Percentiles rank a stretch among this genome's conserved stretches.
Evolutionary conservation across 2,329 filamentous ascomycete species (phyloP).

Genomic region (Xylaria sp.): DNA sequence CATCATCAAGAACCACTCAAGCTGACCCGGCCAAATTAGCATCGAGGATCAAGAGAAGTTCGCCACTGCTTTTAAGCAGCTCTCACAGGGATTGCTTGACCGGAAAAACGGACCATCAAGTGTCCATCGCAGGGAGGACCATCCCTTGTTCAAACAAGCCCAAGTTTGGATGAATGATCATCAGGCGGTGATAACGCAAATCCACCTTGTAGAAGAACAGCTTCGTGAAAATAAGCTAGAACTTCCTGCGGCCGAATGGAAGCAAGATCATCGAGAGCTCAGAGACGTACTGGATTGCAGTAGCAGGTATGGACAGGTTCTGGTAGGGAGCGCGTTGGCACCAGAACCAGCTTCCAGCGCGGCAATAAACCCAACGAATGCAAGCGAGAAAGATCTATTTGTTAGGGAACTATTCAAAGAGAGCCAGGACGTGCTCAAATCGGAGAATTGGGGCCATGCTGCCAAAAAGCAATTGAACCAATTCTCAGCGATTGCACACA

Average conservation of each 20-base stretch:
- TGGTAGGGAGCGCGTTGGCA: conserved; percentile 35
- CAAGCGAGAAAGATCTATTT: conserved; percentile 37
- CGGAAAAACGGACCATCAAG: not conserved
- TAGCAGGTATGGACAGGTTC: conserved; percentile 42
- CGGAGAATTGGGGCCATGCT: conserved; percentile 38
- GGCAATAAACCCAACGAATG: conserved; percentile 24
- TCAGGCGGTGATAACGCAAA: conserved; percentile 38
- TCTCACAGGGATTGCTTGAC: conserved; percentile 13
- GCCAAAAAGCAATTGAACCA: conserved; percentile 36
- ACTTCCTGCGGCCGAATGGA: conserved; percentile 40
- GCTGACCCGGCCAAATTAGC: conserved; percentile 26
- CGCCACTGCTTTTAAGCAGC: conserved; percentile 22
- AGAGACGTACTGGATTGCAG: conserved; percentile 42
- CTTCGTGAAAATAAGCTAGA: conserved; percentile 34
- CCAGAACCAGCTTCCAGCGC: conserved; percentile 26
- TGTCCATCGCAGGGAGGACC: conserved; percentile 30
- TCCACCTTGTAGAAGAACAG: conserved; percentile 38
- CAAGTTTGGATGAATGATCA: conserved; percentile 32
- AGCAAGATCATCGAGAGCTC: conserved; percentile 43
- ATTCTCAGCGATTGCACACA: conserved; percentile 33
- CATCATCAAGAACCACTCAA: not conserved
- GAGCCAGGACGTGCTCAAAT: conserved; percentile 28
- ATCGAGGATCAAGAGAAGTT: conserved; percentile 19
- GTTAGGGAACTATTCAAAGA: conserved; percentile 42
- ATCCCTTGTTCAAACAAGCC: conserved; percentile 35